Evolutionary conservation across 2,329 filamentous ascomycete species (phyloP).

Genomic region (Penicillium olsonii): DNA sequence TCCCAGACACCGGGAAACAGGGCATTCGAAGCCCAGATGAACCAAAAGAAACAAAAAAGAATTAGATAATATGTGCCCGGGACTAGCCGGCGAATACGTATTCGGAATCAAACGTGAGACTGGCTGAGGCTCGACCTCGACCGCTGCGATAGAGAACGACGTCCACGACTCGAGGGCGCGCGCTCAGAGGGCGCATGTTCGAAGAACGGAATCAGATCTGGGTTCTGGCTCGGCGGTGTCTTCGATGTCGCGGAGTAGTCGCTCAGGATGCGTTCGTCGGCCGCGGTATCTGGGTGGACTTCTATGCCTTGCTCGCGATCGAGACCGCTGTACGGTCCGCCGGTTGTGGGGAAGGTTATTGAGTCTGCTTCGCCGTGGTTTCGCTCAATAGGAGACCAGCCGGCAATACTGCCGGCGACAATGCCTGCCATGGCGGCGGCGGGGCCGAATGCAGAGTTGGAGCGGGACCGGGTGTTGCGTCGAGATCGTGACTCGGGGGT

Average conservation of each 20-base stretch:
- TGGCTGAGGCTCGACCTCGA: constrained; percentile 40
- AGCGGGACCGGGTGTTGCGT: constrained; percentile 56
- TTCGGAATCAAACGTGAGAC: constrained; percentile 18
- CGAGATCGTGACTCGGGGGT: constrained; percentile 57
- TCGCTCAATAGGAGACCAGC: constrained; percentile 64
- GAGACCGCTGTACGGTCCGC: constrained; percentile 38
- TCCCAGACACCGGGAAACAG: constrained; percentile 6
- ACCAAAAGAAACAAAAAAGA: neutral
- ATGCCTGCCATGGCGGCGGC: constrained; percentile 67
- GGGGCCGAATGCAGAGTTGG: constrained; percentile 60
- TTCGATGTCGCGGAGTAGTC: constrained; percentile 37
- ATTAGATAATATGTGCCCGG: constrained; percentile 3
- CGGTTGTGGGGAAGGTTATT: constrained; percentile 39
- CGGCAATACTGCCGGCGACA: constrained; percentile 65
- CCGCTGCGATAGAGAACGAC: constrained; percentile 38
- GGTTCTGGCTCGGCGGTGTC: constrained; percentile 50
- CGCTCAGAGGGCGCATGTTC: constrained; percentile 42
- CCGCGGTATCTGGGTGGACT: constrained; percentile 48
- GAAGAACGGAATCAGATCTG: constrained; percentile 47
- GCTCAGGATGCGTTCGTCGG: constrained; percentile 48
- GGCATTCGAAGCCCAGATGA: neutral
- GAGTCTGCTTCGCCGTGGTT: constrained; percentile 17
- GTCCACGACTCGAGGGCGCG: constrained; percentile 36
- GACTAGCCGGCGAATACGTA: neutral
- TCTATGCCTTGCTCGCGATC: constrained; percentile 48